These are phyloP conservation scores for Ascochyta lentis DNA, from an alignment of 2,329 filamentous ascomycete genomes.

Conservation along the genomic window DNA sequence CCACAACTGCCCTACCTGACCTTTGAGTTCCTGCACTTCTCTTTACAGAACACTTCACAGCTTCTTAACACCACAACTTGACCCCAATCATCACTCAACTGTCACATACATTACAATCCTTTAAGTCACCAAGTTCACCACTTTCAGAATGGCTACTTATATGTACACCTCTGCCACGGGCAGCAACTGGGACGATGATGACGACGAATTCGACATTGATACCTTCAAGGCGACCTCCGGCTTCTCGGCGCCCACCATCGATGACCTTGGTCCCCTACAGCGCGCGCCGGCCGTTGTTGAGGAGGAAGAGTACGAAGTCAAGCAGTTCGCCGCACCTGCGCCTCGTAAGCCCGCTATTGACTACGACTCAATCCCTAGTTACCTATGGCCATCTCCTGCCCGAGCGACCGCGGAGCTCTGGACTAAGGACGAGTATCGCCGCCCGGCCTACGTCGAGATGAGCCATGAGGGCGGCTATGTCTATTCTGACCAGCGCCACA, in stretches of 20 bases:
- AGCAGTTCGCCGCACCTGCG: background rate
- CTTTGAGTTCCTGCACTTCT: background rate
- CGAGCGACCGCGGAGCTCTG: background rate
- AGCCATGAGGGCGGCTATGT: background rate
- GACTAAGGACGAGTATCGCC: slow-evolving; percentile 1
- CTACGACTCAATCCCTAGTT: background rate
- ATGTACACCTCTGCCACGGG: slow-evolving; percentile 2
- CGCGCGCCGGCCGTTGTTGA: background rate
- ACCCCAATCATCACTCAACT: background rate
- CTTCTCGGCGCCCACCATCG: slow-evolving; percentile 14
- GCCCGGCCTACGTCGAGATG: slow-evolving; percentile 22
- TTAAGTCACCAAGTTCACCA: background rate
- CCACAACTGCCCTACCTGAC: background rate
- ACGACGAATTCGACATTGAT: slow-evolving; percentile 23
- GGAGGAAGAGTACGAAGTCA: background rate
- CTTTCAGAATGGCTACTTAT: slow-evolving; percentile 16
- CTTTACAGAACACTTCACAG: background rate
- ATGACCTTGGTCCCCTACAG: slow-evolving; percentile 18
- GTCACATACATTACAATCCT: background rate
- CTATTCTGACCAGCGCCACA: background rate
- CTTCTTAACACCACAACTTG: background rate
- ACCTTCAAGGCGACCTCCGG: slow-evolving; percentile 24
- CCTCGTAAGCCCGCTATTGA: background rate
- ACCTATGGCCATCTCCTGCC: background rate
- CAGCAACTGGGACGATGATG: slow-evolving; percentile 34